Evolutionary conservation across 2,329 filamentous ascomycete genomes (phyloP), one percentile per base, ranked within the genome.

Genomic region (Sclerotinia borealis): DNA sequence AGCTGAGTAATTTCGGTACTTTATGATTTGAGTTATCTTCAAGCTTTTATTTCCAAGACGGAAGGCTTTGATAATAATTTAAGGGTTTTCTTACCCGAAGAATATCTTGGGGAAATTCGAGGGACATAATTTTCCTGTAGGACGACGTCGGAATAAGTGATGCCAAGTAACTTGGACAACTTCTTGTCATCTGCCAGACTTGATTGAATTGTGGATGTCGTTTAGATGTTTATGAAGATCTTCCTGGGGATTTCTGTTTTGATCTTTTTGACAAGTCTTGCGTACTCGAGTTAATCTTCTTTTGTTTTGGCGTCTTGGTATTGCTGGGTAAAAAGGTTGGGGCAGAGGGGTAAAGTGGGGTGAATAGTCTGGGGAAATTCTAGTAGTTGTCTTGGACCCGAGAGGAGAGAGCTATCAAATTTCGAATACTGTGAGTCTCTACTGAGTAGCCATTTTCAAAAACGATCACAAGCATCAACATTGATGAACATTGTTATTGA

Each of bases 1-100:
- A 45, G 27, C 54, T 45, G 39, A 45, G n/a, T 56, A 45, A 27
- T 56, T 34, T 45, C 39, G 54, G 54, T 45, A 56, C 54, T 56
- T 56, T 27, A 56, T 45, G 27, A 31, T 22, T 56, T 11, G 13
- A 56, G 25, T 25, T 31, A 10, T 31, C 54, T 56, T 45, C 39
- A 45, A 56, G 54, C 54, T 56, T 56, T 31, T 6, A 22, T 25
- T 31, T 11, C 27, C 54, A 45, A 45, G 54, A 17, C 39, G 39
- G 54, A 45, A 56, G 54, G 39, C 54, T 56, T 56, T 45, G 2
- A 29, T 17, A 22, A 7, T 56, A 39, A 27, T 31, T 56, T 22
- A 43, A 56, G 11, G 27, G 39, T 5, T 22, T 56, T 17, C 25
- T 22, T 7, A 6, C 45, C 9, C 37, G 15, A n/a, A 43, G 25